Percentiles rank a stretch among this genome's conserved stretches.
Evolutionary conservation across 202 grass and related monocot genomes (phyloP).

Genomic region (Elaeis oleifera): DNA sequence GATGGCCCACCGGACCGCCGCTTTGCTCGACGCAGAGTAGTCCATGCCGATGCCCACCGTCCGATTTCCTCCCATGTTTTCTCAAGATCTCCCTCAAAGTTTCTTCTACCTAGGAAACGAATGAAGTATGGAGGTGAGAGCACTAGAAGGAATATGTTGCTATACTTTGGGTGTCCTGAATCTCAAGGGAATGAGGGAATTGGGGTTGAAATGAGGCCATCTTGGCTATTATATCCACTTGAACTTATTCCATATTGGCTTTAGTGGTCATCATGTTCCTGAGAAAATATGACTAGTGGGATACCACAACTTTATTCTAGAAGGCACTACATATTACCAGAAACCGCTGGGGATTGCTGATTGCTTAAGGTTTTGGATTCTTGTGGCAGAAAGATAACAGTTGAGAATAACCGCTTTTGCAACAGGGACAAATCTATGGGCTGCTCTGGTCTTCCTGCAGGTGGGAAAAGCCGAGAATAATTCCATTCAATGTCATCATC

Average conservation of each 20-base stretch:
- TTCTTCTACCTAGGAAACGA: not conserved
- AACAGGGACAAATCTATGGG: not conserved
- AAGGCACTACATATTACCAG: no score
- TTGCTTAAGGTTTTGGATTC: no score
- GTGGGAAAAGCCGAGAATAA: no score
- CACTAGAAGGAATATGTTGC: not conserved
- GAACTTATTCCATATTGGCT: constrained; percentile 18
- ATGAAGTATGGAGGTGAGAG: not conserved
- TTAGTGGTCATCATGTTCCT: not conserved
- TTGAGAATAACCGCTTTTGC: no score
- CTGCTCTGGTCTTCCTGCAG: no score
- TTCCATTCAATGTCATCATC: no score
- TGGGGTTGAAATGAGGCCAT: not conserved
- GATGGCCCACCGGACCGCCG: constrained; percentile 43
- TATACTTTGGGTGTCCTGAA: not conserved
- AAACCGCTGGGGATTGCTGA: no score
- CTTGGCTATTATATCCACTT: not conserved
- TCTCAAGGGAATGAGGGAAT: constrained; percentile 2
- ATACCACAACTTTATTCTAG: no score
- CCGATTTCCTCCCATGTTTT: constrained; percentile 22
- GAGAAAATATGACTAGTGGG: no score
- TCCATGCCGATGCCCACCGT: constrained; percentile 66
- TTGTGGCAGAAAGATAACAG: no score
- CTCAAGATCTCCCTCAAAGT: not conserved
- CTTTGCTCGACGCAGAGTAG: constrained; percentile 77